phyloP scores from a whole-genome alignment of 768 basidiomycete species.

The Serendipita sp. region DNA sequence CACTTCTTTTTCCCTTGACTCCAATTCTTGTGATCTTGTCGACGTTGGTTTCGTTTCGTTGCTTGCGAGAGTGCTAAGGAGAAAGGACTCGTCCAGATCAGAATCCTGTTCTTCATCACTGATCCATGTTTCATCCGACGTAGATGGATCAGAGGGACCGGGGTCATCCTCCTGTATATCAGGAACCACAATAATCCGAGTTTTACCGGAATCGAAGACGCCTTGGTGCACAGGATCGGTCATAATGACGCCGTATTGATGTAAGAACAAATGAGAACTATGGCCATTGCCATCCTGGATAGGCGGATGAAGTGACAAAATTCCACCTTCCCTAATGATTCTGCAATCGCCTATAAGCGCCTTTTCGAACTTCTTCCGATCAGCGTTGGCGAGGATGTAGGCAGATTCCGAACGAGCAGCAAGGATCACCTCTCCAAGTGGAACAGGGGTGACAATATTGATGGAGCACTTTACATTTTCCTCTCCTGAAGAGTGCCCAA shows the following conservation, averaged over 20 bases:
- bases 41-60: not conserved
- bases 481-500: not conserved
- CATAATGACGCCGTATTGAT: slow-evolving; percentile 33
- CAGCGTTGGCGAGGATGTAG: not conserved
- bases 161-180: slow-evolving; percentile 13
- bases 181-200: slow-evolving; percentile 37
- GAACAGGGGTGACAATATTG: not conserved
- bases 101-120: slow-evolving; percentile 14
- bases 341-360: not conserved
- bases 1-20: slow-evolving; percentile 8
- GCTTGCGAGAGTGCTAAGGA: slow-evolving; percentile 7
- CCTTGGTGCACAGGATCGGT: slow-evolving; percentile 66
- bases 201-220: slow-evolving; percentile 29
- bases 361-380: not conserved
- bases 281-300: not conserved
- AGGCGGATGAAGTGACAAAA: not conserved
- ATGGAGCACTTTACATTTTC: not conserved
- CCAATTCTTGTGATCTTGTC: too few relatives aligned
- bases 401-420: not conserved
- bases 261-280: not conserved
- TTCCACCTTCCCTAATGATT: slow-evolving; percentile 11
- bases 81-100: slow-evolving; percentile 8
- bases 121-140: slow-evolving; percentile 11
- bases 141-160: slow-evolving; percentile 3
- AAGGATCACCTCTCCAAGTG: not conserved